Conservation (phyloP, 2,329 filamentous ascomycete genomes). For the Phoma sp. region DNA sequence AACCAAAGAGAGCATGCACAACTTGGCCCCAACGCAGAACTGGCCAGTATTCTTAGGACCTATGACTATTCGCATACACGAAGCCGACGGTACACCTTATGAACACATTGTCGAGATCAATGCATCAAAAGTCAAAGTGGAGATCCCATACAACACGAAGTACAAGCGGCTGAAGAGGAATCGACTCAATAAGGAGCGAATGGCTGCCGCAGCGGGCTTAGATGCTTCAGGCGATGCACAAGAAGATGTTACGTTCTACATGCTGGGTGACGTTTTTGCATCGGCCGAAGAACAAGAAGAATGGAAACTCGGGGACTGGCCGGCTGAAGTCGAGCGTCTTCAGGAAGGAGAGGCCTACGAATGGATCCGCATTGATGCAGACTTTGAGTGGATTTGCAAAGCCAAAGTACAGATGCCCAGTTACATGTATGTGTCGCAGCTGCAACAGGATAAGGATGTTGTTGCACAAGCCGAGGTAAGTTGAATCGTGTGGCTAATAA, state of each 20-base stretch:
- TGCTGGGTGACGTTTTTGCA: constrained; percentile 88
- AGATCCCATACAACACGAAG: constrained; percentile 98
- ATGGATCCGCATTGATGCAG: constrained; percentile 97
- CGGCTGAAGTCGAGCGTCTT: constrained; percentile 81
- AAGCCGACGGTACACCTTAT: constrained; percentile 96
- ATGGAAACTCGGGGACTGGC: constrained; percentile 90
- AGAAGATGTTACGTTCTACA: constrained; percentile 86
- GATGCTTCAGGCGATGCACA: constrained; percentile 68
- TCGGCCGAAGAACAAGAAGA: constrained; percentile 78
- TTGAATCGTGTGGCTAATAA: constrained; percentile 19
- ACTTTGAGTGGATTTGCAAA: constrained; percentile 96
- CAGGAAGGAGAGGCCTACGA: constrained; percentile 98
- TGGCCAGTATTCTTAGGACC: constrained; percentile 90
- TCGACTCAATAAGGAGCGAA: constrained; percentile 79
- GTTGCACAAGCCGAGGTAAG: constrained; percentile 72
- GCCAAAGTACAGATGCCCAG: constrained; percentile 80
- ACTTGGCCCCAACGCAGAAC: constrained; percentile 71
- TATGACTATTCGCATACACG: constrained; percentile 97
- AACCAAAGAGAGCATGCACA: constrained; percentile 77
- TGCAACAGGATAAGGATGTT: constrained; percentile 96
- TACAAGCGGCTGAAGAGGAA: constrained; percentile 96
- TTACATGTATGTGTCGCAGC: constrained; percentile 97
- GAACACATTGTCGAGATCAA: constrained; percentile 97
- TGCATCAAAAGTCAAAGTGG: constrained; percentile 81
- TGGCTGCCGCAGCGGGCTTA: constrained; percentile 66